These are phyloP conservation scores for Fusarium haematococcum DNA, from an alignment of 2,329 filamentous ascomycete species.

Conservation along the genomic window DNA sequence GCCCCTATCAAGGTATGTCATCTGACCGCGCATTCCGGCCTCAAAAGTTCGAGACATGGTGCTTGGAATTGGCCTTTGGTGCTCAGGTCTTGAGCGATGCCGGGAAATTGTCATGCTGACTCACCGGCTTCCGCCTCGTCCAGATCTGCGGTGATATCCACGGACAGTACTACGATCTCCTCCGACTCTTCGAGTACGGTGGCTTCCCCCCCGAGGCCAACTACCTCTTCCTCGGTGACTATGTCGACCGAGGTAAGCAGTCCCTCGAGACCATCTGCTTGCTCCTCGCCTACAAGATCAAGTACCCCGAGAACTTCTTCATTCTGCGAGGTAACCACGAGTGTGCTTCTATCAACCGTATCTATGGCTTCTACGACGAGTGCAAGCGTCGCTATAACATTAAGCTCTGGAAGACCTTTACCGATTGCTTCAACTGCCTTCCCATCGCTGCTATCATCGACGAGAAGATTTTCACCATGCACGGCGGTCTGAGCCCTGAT, in stretches of 20 bases:
- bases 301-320: conserved; percentile 99
- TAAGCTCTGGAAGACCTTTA: conserved; percentile 99
- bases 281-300: conserved; percentile 98
- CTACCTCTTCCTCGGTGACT: conserved; percentile 99
- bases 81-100: not conserved
- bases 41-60: conserved; percentile 3
- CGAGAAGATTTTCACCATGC: conserved; percentile 99
- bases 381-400: conserved; percentile 99
- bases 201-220: conserved; percentile 99
- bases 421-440: conserved; percentile 99
- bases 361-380: conserved; percentile 99
- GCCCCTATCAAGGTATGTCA: conserved; percentile 94
- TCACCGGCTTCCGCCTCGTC: conserved; percentile 19
- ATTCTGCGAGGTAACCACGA: conserved; percentile 98
- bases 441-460: conserved; percentile 99
- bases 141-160: conserved; percentile 99
- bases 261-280: conserved; percentile 99
- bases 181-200: conserved; percentile 97
- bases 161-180: conserved; percentile 98
- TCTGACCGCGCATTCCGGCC: not conserved
- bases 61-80: not conserved
- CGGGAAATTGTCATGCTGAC: conserved; percentile 27
- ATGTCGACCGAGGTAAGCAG: conserved; percentile 99
- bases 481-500: conserved; percentile 95
- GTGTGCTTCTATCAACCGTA: conserved; percentile 98